Percentiles rank a stretch among this genome's conserved stretches.
These are phyloP conservation scores for Colletotrichum gigasporum DNA, from an alignment of 2,329 filamentous ascomycete genomes.

Conservation along the genomic window DNA sequence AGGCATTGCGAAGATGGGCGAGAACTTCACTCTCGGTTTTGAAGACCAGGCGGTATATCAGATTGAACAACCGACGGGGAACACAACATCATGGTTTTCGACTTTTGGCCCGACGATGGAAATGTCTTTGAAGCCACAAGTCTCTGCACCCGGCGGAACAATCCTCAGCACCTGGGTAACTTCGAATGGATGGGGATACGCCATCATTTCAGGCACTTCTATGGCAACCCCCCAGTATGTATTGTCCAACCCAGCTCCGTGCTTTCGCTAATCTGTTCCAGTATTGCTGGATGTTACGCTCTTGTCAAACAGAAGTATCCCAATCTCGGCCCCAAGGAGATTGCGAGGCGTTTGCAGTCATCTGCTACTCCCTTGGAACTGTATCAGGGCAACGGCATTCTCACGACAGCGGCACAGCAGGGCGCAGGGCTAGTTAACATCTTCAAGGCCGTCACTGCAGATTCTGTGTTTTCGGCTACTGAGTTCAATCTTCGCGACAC, in stretches of 20 bases:
- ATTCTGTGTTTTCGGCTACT: constrained; percentile 10
- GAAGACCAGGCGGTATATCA: constrained; percentile 14
- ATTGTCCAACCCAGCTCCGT: not conserved
- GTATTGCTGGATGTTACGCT: constrained; percentile 19
- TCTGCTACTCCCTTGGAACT: constrained; percentile 7
- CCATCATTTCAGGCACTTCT: constrained; percentile 24
- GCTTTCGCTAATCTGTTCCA: not conserved
- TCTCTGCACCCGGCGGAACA: constrained; percentile 17
- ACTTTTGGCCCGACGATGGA: constrained; percentile 26
- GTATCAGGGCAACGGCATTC: not conserved
- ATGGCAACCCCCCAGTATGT: constrained; percentile 27
- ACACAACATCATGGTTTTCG: constrained; percentile 11
- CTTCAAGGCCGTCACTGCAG: not conserved
- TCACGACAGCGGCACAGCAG: constrained; percentile 18
- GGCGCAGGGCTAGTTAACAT: constrained; percentile 20
- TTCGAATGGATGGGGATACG: constrained; percentile 23
- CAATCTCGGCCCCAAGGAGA: not conserved
- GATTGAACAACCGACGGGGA: constrained; percentile 15
- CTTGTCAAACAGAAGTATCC: constrained; percentile 19
- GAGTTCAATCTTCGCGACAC: constrained; percentile 20
- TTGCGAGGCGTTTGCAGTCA: constrained; percentile 13
- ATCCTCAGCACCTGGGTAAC: constrained; percentile 28
- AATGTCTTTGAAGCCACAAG: constrained; percentile 23
- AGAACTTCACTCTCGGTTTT: constrained; percentile 20
- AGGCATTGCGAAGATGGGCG: constrained; percentile 9